phyloP scores from a whole-genome alignment of 2,329 filamentous ascomycete genomes.

The Trichoderma harzianum region DNA sequence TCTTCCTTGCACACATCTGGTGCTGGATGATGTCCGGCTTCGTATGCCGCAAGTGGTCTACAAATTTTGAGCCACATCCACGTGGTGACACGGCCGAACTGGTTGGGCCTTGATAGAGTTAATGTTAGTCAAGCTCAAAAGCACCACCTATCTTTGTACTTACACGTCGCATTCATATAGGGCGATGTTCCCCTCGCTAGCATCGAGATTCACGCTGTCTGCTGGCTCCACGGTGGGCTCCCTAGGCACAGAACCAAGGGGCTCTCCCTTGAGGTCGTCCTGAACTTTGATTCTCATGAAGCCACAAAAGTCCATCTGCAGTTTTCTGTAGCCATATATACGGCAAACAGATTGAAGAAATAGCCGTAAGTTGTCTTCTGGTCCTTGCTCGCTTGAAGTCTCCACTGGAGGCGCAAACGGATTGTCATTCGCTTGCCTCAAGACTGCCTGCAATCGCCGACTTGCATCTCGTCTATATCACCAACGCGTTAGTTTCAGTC shows the following conservation, averaged over 20 bases:
- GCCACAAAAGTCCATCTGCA: conserved; percentile 24
- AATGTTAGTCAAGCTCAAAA: neutral
- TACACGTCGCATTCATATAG: conserved; percentile 25
- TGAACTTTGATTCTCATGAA: conserved; percentile 19
- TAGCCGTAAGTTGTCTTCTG: conserved; percentile 14
- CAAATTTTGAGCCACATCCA: conserved; percentile 28
- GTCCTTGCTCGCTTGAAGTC: neutral
- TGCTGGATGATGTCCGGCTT: conserved; percentile 1
- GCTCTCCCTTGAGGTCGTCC: neutral
- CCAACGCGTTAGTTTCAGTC: neutral
- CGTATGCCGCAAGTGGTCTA: conserved; percentile 21
- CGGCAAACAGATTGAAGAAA: conserved; percentile 22
- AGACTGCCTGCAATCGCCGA: neutral
- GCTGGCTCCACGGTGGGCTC: neutral
- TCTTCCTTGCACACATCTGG: conserved; percentile 11
- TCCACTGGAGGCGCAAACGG: neutral
- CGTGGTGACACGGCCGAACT: neutral
- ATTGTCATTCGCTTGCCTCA: neutral
- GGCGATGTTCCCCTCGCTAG: conserved; percentile 20
- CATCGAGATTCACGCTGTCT: conserved; percentile 9
- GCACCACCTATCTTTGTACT: neutral
- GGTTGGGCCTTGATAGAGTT: neutral
- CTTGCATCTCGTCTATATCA: neutral
- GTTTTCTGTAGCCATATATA: conserved; percentile 24
- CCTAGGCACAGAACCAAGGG: neutral